Evolutionary conservation across 1,284 basidiomycete species (phyloP).

Genomic region (Sanguinoderma infundibulare): DNA sequence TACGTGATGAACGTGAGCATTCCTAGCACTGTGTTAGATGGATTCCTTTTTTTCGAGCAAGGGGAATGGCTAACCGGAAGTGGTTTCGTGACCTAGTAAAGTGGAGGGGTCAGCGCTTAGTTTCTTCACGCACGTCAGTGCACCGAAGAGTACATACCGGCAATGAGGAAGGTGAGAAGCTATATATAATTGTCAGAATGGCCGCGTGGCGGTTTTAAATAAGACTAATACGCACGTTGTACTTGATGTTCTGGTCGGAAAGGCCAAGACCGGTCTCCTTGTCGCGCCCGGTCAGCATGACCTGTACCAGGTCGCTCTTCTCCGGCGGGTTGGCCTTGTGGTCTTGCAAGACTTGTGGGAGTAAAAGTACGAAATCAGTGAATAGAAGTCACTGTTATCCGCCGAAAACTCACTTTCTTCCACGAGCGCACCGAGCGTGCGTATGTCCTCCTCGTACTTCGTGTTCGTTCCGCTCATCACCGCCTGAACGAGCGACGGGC

Average conservation of each 20-base stretch:
- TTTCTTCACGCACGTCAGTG: background rate
- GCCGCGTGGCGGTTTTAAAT: background rate
- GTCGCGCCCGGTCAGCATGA: slow-evolving; percentile 50
- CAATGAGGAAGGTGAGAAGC: slow-evolving; percentile 56
- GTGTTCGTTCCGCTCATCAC: slow-evolving; percentile 40
- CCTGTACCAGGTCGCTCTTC: slow-evolving; percentile 46
- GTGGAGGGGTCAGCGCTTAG: background rate
- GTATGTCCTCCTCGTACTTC: slow-evolving; percentile 44
- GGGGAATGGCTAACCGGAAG: slow-evolving; percentile 36
- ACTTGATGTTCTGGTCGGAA: slow-evolving; percentile 46
- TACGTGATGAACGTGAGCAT: slow-evolving; percentile 45
- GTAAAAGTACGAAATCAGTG: background rate
- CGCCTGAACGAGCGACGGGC: slow-evolving; percentile 43
- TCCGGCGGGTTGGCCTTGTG: slow-evolving; percentile 39
- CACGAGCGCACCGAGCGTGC: slow-evolving; percentile 42
- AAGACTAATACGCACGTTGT: slow-evolving; percentile 39
- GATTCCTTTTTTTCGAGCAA: too few species aligned
- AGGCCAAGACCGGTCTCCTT: slow-evolving; percentile 46
- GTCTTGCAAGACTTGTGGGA: slow-evolving; percentile 40
- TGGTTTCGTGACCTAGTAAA: slow-evolving; percentile 48
- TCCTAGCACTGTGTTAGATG: slow-evolving; percentile 25
- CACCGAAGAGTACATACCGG: slow-evolving; percentile 34
- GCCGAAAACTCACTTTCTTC: slow-evolving; percentile 36
- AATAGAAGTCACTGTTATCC: background rate
- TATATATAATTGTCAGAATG: slow-evolving; percentile 10